Conservation (phyloP, 768 basidiomycete species). For the Calocybe gangraenosa region DNA sequence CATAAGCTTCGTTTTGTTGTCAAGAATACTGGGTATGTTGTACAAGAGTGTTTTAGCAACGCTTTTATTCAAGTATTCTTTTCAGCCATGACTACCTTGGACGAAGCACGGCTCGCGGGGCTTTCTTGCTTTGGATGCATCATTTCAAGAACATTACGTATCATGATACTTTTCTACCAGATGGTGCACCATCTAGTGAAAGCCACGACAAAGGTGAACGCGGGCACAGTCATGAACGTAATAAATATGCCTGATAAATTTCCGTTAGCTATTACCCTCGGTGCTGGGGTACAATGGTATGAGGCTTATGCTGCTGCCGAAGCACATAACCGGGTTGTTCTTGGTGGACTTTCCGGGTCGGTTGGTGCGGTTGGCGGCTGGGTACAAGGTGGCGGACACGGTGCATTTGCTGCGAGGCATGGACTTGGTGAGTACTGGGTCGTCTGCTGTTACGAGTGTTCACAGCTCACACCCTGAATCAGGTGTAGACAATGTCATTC, state of each 20-base stretch:
- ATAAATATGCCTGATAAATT: no score
- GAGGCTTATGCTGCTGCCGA: conserved; percentile 37
- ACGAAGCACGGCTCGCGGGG: conserved; percentile 35
- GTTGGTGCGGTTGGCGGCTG: conserved; percentile 48
- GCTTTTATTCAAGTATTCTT: conserved; percentile 8
- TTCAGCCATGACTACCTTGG: conserved; percentile 40
- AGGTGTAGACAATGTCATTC: conserved; percentile 45
- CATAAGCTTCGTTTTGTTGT: conserved; percentile 34
- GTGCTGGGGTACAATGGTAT: conserved; percentile 42
- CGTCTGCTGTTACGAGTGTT: not conserved
- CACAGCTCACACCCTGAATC: not conserved
- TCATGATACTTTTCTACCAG: conserved; percentile 23
- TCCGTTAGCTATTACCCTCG: conserved; percentile 25
- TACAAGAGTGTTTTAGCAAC: not conserved
- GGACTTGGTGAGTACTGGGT: conserved; percentile 33
- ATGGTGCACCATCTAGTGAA: conserved; percentile 23
- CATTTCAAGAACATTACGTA: conserved; percentile 31
- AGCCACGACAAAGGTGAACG: conserved; percentile 15
- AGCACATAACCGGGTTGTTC: conserved; percentile 32
- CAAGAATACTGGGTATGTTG: conserved; percentile 28
- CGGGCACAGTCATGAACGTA: no score
- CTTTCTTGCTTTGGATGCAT: conserved; percentile 38
- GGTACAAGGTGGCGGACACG: conserved; percentile 45
- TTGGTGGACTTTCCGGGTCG: conserved; percentile 43
- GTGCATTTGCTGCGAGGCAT: conserved; percentile 30